phyloP scores from a whole-genome alignment of 441 rosid species.

The Adansonia rubrostipa region DNA sequence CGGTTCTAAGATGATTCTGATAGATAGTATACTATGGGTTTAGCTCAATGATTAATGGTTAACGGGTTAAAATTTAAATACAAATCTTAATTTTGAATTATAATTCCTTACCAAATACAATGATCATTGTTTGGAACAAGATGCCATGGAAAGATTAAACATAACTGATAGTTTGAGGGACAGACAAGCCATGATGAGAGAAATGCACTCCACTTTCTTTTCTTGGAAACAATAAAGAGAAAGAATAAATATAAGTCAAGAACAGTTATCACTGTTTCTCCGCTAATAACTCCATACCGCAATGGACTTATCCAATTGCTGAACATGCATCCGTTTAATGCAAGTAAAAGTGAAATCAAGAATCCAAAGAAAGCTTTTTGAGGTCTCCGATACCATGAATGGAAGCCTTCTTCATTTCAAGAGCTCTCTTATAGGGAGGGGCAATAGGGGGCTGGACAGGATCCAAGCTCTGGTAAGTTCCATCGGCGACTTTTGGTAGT shows the following conservation, averaged over 20 bases:
- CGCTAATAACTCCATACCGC: conserved; percentile 14
- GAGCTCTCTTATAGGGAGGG: conserved; percentile 91
- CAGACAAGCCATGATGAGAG: not conserved
- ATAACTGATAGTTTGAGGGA: conserved; percentile 15
- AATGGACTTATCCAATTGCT: conserved; percentile 21
- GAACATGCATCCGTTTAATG: not conserved
- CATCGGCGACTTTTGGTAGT: conserved; percentile 75
- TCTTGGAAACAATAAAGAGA: not conserved
- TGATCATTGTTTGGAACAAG: not conserved
- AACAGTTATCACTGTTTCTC: conserved; percentile 12
- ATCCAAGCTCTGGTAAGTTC: conserved; percentile 82
- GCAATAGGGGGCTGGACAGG: conserved; percentile 96
- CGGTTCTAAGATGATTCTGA: not conserved
- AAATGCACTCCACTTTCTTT: conserved; percentile 12
- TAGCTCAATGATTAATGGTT: not conserved
- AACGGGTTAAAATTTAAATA: not conserved
- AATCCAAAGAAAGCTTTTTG: conserved; percentile 59
- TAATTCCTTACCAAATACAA: not conserved
- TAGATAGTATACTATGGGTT: not conserved
- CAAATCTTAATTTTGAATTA: not conserved
- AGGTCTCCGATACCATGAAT: conserved; percentile 53
- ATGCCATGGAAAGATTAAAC: not conserved
- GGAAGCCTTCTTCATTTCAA: conserved; percentile 91
- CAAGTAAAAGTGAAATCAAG: conserved; percentile 30
- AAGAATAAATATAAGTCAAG: not conserved